These are phyloP conservation scores for Neurospora sp. DNA, from an alignment of 495 filamentous ascomycete species.

Conservation along the genomic window DNA sequence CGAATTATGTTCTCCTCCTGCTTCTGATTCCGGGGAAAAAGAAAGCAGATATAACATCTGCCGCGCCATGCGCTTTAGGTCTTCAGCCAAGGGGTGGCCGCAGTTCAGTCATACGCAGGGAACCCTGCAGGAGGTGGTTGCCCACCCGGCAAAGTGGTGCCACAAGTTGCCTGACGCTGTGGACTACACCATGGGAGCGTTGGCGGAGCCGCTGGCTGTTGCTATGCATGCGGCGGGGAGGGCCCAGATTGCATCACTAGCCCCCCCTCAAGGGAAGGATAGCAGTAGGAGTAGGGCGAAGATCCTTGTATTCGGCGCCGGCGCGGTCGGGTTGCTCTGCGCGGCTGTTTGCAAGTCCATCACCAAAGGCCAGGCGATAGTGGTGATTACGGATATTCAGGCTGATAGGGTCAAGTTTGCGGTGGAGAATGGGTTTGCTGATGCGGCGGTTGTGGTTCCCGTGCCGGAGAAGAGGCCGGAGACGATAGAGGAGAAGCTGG, in stretches of 20 bases:
- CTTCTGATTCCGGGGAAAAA: not conserved
- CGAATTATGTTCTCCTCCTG: conserved; percentile 40
- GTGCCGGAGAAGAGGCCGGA: conserved; percentile 36
- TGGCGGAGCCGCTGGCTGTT: conserved; percentile 72
- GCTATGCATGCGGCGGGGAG: conserved; percentile 65
- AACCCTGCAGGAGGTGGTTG: conserved; percentile 69
- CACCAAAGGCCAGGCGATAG: conserved; percentile 8
- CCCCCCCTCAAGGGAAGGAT: not conserved
- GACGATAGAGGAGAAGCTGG: conserved; percentile 47
- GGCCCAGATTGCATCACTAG: not conserved
- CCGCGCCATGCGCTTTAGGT: conserved; percentile 64
- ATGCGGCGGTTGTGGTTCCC: conserved; percentile 52
- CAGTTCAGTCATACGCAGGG: conserved; percentile 70
- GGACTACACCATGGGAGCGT: conserved; percentile 57
- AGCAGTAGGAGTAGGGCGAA: conserved; percentile 20
- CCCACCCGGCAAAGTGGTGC: conserved; percentile 61
- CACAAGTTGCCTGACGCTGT: conserved; percentile 58
- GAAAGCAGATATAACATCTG: conserved; percentile 80
- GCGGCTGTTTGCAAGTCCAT: conserved; percentile 51
- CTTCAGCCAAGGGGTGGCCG: conserved; percentile 51
- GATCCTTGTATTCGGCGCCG: conserved; percentile 70
- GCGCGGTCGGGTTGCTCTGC: conserved; percentile 67
- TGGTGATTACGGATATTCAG: conserved; percentile 77
- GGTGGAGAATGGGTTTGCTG: conserved; percentile 55
- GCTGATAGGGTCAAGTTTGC: conserved; percentile 62